phyloP scores from a whole-genome alignment of 2,329 filamentous ascomycete species.

The Colletotrichum tropicicola region DNA sequence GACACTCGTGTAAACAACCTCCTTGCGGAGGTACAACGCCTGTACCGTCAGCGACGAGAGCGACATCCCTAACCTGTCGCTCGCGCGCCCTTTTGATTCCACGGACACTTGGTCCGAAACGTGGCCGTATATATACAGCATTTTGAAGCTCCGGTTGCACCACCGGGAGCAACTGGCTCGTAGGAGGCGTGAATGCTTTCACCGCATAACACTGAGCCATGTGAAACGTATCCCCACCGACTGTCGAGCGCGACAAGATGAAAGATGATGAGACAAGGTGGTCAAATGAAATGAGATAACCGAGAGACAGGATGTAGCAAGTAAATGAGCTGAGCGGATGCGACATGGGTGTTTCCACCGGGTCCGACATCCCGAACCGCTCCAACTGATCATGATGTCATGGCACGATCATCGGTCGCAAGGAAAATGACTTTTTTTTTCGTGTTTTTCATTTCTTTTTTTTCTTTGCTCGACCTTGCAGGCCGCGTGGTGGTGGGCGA shows the following conservation, averaged over 20 bases:
- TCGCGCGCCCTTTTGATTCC: conserved; percentile 1
- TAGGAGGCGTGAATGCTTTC: conserved; percentile 21
- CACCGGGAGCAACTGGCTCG: conserved; percentile 16
- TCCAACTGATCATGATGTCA: conserved; percentile 16
- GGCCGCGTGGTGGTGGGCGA: conserved; percentile 8
- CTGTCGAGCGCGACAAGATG: neutral
- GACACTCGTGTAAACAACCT: neutral
- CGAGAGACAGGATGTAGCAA: neutral
- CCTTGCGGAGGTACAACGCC: conserved; percentile 24
- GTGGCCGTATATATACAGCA: conserved; percentile 26
- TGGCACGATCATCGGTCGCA: neutral
- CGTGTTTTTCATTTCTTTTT: neutral
- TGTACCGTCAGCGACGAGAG: conserved; percentile 3
- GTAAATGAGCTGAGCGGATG: neutral
- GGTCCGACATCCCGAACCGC: neutral
- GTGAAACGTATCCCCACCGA: conserved; percentile 24
- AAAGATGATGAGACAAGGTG: neutral
- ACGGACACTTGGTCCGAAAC: conserved; percentile 19
- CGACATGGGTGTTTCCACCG: conserved; percentile 9
- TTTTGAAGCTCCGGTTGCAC: conserved; percentile 12
- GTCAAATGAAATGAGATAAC: neutral
- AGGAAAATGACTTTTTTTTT: neutral
- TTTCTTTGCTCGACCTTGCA: conserved; percentile 2
- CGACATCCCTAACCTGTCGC: conserved; percentile 5
- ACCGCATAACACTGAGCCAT: conserved; percentile 23